These are phyloP conservation scores for Clonostachys sp. DNA, from an alignment of 2,329 filamentous ascomycete species.

Conservation along the genomic window DNA sequence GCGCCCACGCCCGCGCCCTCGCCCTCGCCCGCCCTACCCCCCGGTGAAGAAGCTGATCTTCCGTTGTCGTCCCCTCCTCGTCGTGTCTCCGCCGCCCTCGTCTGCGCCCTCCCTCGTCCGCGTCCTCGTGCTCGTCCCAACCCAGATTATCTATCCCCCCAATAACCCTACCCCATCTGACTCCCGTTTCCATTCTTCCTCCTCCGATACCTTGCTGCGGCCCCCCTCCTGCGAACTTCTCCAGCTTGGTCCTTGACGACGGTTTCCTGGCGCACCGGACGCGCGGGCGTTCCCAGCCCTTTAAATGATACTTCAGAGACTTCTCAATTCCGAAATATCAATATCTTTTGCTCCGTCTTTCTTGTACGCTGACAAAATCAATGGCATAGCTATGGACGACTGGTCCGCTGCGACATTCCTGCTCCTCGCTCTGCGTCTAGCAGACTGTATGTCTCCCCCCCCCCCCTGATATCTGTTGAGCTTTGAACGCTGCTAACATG, in stretches of 20 bases:
- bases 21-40: slow-evolving; percentile 17
- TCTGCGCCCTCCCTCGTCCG: slow-evolving; percentile 37
- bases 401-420: slow-evolving; percentile 97
- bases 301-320: no score
- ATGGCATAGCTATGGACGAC: slow-evolving; percentile 76
- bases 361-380: slow-evolving; percentile 30
- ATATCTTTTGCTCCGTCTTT: no score
- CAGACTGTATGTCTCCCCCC: slow-evolving; percentile 71
- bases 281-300: no score
- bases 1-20: slow-evolving; percentile 21
- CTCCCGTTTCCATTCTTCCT: background rate
- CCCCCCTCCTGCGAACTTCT: no score
- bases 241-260: no score
- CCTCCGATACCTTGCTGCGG: background rate
- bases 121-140: slow-evolving; percentile 16
- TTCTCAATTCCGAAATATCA: no score
- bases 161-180: no score
- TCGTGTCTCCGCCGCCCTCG: slow-evolving; percentile 20
- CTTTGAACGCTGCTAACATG: background rate
- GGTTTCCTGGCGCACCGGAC: no score
- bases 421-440: slow-evolving; percentile 90
- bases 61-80: slow-evolving; percentile 17
- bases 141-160: no score
- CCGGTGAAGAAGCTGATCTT: background rate
- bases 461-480: background rate